A percentile compares a stretch with the other conserved stretches of the same genome.
Evolutionary conservation across 1,284 basidiomycete species (phyloP).

Genomic region (Ustilago shanxiensis): DNA sequence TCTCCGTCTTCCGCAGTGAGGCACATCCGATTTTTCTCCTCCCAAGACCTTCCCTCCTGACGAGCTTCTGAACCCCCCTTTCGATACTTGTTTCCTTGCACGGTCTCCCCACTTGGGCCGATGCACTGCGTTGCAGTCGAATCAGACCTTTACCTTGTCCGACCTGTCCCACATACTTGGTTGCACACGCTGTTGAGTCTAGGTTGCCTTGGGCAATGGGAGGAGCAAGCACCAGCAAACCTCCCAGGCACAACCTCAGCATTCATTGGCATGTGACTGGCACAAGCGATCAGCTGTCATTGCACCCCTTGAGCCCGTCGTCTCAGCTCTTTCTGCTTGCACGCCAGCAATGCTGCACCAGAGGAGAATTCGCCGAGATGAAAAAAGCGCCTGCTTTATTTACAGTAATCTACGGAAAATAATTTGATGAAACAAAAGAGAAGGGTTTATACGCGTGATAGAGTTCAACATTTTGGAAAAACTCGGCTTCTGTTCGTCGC

Average conservation of each 20-base stretch:
- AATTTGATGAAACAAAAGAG: background rate
- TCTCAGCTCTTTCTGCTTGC: background rate
- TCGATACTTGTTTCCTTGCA: no score
- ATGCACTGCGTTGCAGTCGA: background rate
- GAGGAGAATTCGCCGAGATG: background rate
- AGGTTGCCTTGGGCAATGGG: background rate
- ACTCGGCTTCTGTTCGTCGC: constrained; percentile 8
- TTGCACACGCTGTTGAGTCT: no score
- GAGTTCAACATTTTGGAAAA: background rate
- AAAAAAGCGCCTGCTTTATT: no score
- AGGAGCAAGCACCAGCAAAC: no score
- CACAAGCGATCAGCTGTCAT: background rate
- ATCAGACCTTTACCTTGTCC: no score
- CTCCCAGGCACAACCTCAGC: background rate
- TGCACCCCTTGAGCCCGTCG: background rate
- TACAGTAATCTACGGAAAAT: no score
- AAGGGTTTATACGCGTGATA: background rate
- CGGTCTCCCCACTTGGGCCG: no score
- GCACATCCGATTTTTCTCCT: background rate
- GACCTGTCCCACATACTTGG: no score
- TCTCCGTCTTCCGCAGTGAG: constrained; percentile 3
- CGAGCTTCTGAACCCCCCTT: no score
- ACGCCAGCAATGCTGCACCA: background rate
- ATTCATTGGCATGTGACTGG: background rate
- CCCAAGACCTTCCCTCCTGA: no score